These are phyloP conservation scores for Hericium erinaceus DNA, from an alignment of 768 basidiomycete genomes.

Conservation along the genomic window DNA sequence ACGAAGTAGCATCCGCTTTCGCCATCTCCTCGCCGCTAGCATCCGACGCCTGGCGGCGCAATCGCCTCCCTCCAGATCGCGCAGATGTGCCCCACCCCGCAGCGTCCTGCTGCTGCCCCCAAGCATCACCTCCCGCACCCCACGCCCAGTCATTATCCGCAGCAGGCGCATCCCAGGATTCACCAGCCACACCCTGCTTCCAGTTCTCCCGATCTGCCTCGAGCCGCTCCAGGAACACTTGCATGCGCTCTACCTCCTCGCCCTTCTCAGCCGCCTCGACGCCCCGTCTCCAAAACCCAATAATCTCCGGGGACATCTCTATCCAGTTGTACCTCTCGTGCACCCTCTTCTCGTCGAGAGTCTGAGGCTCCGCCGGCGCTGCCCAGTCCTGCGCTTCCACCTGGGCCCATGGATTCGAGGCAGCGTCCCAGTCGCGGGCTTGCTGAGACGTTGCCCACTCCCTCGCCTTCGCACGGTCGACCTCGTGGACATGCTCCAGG, in stretches of 20 bases:
- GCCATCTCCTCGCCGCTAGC: background rate
- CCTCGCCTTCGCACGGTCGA: slow-evolving; percentile 4
- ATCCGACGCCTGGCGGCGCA: background rate
- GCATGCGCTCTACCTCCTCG: slow-evolving; percentile 12
- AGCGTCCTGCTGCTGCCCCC: slow-evolving; percentile 2
- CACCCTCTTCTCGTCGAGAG: slow-evolving; percentile 3
- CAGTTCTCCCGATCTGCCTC: slow-evolving; percentile 4
- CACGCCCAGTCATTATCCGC: slow-evolving; percentile 8
- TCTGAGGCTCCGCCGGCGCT: background rate
- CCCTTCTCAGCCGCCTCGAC: slow-evolving; percentile 12
- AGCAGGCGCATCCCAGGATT: background rate
- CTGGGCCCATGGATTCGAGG: background rate
- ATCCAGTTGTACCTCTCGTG: slow-evolving; percentile 7
- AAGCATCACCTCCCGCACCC: background rate
- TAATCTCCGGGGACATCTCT: slow-evolving; percentile 9
- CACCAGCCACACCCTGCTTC: background rate
- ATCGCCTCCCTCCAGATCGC: too few species aligned
- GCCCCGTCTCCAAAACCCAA: slow-evolving; percentile 10
- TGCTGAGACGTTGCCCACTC: background rate
- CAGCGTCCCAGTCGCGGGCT: slow-evolving; percentile 1
- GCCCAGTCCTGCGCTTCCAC: slow-evolving; percentile 1
- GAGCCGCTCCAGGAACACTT: slow-evolving; percentile 11
- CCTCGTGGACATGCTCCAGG: slow-evolving; percentile 14
- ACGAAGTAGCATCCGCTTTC: slow-evolving; percentile 20
- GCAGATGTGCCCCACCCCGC: background rate